Conservation (phyloP, 768 basidiomycete genomes). For the Termitomyces sp. region DNA sequence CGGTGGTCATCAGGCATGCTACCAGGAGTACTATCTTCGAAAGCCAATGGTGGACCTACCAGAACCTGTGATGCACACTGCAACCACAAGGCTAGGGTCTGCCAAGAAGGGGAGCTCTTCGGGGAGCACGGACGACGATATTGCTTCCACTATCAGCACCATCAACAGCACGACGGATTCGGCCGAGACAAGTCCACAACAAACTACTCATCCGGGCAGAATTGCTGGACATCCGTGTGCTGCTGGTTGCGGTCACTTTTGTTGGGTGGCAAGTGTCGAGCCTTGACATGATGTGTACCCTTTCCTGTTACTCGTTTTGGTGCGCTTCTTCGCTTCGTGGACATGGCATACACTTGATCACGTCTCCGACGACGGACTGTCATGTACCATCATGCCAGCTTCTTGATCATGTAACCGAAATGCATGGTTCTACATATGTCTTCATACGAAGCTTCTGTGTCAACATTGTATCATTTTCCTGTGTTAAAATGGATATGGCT, state of each 20-base stretch:
- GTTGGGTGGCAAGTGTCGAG: constrained; percentile 53
- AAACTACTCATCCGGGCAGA: constrained; percentile 12
- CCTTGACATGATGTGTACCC: constrained; percentile 8
- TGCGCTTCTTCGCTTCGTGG: not conserved
- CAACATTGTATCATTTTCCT: not conserved
- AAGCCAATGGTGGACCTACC: constrained; percentile 54
- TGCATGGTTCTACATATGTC: not conserved
- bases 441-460: not conserved
- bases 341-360: not conserved
- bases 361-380: not conserved
- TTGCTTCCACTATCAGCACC: constrained; percentile 17
- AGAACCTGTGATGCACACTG: constrained; percentile 16
- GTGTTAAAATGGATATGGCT: not conserved
- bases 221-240: constrained; percentile 66
- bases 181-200: constrained; percentile 18
- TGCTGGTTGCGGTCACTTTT: constrained; percentile 80
- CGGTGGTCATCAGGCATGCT: constrained; percentile 81
- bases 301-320: not conserved
- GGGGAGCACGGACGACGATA: constrained; percentile 25
- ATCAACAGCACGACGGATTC: constrained; percentile 20
- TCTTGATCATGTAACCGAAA: constrained; percentile 2
- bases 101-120: constrained; percentile 16
- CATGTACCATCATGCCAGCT: not conserved
- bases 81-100: constrained; percentile 10
- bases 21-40: constrained; percentile 61